These are phyloP conservation scores for Trichoderma arundinaceum DNA, from an alignment of 2,329 filamentous ascomycete genomes.

Conservation along the genomic window DNA sequence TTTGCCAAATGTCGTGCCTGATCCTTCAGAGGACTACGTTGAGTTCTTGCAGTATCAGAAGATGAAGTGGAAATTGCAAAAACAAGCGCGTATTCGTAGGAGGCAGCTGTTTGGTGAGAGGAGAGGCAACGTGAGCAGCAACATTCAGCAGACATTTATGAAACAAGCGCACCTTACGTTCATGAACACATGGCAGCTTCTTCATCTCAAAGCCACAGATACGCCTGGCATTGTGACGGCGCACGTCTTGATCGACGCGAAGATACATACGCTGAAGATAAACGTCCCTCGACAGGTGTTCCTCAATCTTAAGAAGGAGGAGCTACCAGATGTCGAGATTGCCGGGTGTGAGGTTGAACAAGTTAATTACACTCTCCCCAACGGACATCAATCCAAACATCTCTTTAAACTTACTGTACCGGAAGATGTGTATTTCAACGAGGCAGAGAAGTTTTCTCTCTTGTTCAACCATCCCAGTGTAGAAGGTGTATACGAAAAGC, in stretches of 20 bases:
- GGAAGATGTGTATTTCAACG: constrained; percentile 84
- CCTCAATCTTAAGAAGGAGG: constrained; percentile 85
- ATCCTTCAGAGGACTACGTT: constrained; percentile 82
- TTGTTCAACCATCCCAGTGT: constrained; percentile 93
- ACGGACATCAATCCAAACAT: constrained; percentile 91
- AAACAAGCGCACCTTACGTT: constrained; percentile 91
- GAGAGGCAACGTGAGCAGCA: constrained; percentile 55
- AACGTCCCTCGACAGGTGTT: constrained; percentile 89
- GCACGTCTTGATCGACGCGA: constrained; percentile 90
- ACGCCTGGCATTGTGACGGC: constrained; percentile 85
- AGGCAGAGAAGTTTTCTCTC: constrained; percentile 79
- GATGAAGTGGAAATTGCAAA: constrained; percentile 98
- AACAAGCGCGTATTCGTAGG: constrained; percentile 81
- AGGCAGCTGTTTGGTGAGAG: constrained; percentile 93
- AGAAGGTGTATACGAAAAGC: constrained; percentile 95
- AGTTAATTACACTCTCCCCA: constrained; percentile 89
- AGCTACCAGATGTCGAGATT: constrained; percentile 87
- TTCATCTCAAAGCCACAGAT: constrained; percentile 84
- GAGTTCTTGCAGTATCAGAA: constrained; percentile 95
- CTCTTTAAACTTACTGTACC: constrained; percentile 92
- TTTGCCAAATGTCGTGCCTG: constrained; percentile 83
- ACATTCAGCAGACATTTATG: constrained; percentile 75
- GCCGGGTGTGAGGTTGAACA: constrained; percentile 88
- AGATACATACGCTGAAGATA: constrained; percentile 85
- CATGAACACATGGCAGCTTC: constrained; percentile 91